phyloP scores from a whole-genome alignment of 345 rosid genomes.

The Viola odorata region DNA sequence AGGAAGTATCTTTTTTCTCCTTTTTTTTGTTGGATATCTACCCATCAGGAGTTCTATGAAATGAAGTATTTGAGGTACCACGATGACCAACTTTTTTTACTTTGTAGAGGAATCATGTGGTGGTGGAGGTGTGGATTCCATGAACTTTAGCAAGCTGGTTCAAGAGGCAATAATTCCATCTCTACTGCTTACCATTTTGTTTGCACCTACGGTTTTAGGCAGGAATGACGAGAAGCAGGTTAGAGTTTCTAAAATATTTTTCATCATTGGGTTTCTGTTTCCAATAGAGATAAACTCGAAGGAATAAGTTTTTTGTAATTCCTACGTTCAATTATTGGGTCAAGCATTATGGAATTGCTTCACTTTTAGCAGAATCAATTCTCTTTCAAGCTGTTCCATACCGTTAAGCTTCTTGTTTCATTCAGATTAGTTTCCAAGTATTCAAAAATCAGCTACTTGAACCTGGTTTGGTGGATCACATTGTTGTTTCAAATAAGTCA shows the following conservation, averaged over 20 bases:
- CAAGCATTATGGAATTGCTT: neutral
- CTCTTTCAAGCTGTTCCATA: neutral
- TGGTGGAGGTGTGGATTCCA: constrained; percentile 27
- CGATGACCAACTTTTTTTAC: neutral
- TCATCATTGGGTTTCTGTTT: constrained; percentile 3
- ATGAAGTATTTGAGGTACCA: neutral
- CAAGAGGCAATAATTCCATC: constrained; percentile 16
- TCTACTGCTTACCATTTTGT: constrained; percentile 21
- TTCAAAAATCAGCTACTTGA: constrained; percentile 92
- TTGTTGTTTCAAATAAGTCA: constrained; percentile 80
- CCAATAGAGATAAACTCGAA: neutral
- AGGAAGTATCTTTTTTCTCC: too few relatives aligned
- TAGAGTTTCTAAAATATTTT: constrained; percentile 5
- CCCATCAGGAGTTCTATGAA: neutral
- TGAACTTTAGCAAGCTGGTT: constrained; percentile 18
- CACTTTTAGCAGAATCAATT: neutral
- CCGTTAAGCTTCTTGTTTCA: constrained; percentile 10
- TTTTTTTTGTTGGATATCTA: too few relatives aligned
- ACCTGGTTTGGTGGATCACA: constrained; percentile 88
- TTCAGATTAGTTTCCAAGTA: constrained; percentile 96
- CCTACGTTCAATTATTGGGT: too few relatives aligned
- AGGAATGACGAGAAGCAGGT: constrained; percentile 33
- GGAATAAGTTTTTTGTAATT: too few relatives aligned
- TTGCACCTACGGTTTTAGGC: constrained; percentile 4
- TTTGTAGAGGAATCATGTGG: constrained; percentile 31